Conservation (phyloP, 768 basidiomycete species). For the Collybia sp. region DNA sequence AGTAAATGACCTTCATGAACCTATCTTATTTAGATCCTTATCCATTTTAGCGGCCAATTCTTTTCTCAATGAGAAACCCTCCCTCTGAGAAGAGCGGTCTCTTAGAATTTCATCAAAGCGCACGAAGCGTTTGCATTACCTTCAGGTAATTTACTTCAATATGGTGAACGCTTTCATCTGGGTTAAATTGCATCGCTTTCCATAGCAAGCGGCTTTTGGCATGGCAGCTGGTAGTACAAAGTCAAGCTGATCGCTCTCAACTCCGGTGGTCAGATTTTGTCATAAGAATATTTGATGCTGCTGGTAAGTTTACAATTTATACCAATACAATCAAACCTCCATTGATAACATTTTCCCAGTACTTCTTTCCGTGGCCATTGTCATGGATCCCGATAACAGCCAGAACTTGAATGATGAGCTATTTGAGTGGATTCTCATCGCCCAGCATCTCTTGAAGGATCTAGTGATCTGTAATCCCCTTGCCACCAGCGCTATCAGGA, state of each 20-base stretch:
- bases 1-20: background rate
- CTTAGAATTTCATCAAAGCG: conserved; percentile 4
- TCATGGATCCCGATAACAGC: conserved; percentile 2
- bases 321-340: background rate
- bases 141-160: conserved; percentile 1
- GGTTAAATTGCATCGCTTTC: background rate
- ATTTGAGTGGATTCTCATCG: conserved; percentile 4
- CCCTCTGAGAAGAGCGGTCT: background rate
- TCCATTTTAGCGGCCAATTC: background rate
- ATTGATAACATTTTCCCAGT: conserved; percentile 1
- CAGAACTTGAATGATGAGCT: conserved; percentile 7
- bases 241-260: conserved; percentile 4
- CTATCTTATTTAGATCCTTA: background rate
- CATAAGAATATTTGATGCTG: conserved; percentile 7
- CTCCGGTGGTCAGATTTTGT: conserved; percentile 7
- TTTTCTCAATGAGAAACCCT: background rate
- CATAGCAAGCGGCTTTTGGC: conserved; percentile 6
- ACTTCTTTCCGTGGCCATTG: conserved; percentile 4
- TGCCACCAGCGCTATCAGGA: background rate
- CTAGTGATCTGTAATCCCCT: conserved; percentile 1
- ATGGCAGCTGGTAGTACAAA: conserved; percentile 7
- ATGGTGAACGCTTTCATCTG: background rate
- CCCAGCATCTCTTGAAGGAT: conserved; percentile 5
- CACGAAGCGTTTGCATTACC: conserved; percentile 3
- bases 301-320: conserved; percentile 1